Evolutionary conservation across 2,329 filamentous ascomycete species (phyloP).

Genomic region (Ophiostoma triangulosporum): DNA sequence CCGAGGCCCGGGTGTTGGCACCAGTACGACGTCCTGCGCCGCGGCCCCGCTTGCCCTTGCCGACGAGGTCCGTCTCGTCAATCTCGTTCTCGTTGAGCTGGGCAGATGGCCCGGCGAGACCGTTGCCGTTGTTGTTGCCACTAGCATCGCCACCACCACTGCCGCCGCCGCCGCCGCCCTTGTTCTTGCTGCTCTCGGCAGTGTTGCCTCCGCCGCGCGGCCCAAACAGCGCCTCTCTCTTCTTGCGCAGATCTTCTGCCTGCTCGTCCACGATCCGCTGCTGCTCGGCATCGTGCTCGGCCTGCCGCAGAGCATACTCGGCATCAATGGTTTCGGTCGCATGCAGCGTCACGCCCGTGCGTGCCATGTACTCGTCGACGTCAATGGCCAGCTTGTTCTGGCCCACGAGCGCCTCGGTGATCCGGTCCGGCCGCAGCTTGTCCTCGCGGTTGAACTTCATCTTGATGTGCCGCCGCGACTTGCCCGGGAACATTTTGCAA

Average conservation of each 20-base stretch:
- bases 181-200: slow-evolving; percentile 9
- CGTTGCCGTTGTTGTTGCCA: background rate
- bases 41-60: slow-evolving; percentile 4
- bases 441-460: slow-evolving; percentile 75
- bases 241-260: slow-evolving; percentile 33
- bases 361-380: slow-evolving; percentile 45
- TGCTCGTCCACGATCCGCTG: slow-evolving; percentile 34
- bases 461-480: slow-evolving; percentile 62
- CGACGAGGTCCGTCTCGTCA: slow-evolving; percentile 14
- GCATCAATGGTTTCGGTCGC: slow-evolving; percentile 41
- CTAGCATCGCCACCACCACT: background rate
- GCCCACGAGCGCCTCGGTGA: slow-evolving; percentile 51
- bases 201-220: slow-evolving; percentile 19
- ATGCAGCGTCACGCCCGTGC: slow-evolving; percentile 39
- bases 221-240: slow-evolving; percentile 34
- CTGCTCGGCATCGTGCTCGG: slow-evolving; percentile 31
- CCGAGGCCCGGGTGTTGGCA: slow-evolving; percentile 3
- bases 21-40: slow-evolving; percentile 10
- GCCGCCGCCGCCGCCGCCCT: background rate
- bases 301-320: slow-evolving; percentile 31
- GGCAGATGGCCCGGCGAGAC: background rate
- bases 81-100: slow-evolving; percentile 12
- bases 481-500: slow-evolving; percentile 57
- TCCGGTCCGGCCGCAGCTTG: slow-evolving; percentile 45
- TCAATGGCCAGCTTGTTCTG: slow-evolving; percentile 44